Conservation (phyloP, 805 yeast species). For the Candida easanensis region DNA sequence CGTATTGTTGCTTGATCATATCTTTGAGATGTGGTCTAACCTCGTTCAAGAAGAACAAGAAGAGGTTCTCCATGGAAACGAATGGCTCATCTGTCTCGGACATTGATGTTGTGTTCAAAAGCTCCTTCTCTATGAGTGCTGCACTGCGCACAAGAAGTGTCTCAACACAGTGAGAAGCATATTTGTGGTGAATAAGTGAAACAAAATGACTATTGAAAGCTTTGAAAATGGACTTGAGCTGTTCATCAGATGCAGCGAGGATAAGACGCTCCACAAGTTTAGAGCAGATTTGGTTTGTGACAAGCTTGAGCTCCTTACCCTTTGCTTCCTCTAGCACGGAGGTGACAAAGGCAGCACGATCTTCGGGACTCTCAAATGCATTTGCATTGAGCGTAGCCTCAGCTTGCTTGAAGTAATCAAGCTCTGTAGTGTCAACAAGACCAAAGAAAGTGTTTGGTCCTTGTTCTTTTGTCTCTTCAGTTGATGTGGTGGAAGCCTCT, state of each 20-base stretch:
- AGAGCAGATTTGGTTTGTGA: conserved; percentile 92
- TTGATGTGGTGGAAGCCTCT: neutral
- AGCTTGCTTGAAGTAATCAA: conserved; percentile 90
- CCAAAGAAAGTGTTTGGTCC: conserved; percentile 70
- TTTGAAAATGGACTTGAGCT: conserved; percentile 61
- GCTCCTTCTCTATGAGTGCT: conserved; percentile 69
- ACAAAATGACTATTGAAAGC: conserved; percentile 72
- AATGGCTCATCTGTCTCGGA: conserved; percentile 32
- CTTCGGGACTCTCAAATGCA: conserved; percentile 73
- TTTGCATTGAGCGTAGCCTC: conserved; percentile 81
- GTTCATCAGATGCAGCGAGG: conserved; percentile 59
- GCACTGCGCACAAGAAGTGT: conserved; percentile 77
- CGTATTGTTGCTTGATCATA: conserved; percentile 75
- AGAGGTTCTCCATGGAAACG: conserved; percentile 63
- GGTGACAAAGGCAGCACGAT: conserved; percentile 64
- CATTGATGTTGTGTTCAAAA: conserved; percentile 44
- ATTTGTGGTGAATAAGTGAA: conserved; percentile 80
- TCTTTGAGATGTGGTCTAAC: conserved; percentile 53
- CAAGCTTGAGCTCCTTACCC: conserved; percentile 89
- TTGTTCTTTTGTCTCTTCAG: conserved; percentile 10
- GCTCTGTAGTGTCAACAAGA: conserved; percentile 74
- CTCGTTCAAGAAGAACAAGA: conserved; percentile 64
- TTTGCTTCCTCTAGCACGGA: conserved; percentile 82
- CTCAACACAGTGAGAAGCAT: conserved; percentile 91
- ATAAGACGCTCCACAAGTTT: conserved; percentile 86